Conservation (phyloP, 163 green algal species). For the Botryococcus braunii region DNA sequence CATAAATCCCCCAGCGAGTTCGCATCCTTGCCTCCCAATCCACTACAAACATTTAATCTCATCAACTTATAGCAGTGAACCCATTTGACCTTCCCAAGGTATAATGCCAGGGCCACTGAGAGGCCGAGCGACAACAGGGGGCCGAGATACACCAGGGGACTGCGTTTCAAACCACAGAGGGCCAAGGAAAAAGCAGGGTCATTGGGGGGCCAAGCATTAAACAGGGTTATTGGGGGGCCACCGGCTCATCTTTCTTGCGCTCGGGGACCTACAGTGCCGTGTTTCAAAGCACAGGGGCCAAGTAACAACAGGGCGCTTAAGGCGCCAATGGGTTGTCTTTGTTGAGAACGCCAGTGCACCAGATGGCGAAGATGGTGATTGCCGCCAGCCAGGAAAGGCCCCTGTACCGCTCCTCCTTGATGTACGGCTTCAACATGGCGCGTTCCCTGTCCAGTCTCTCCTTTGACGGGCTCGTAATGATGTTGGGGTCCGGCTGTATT, state of each 20-base stretch:
- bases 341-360: constrained; percentile 6
- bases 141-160: not conserved
- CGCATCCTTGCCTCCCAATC: too few relatives aligned
- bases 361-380: not conserved
- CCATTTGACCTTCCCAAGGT: too few relatives aligned
- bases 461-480: too few relatives aligned
- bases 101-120: too few relatives aligned
- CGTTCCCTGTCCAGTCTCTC: not conserved
- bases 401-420: not conserved
- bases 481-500: too few relatives aligned
- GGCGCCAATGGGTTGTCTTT: constrained; percentile 5
- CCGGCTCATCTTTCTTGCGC: not conserved
- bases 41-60: too few relatives aligned
- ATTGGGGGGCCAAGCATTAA: not conserved
- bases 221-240: not conserved
- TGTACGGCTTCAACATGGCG: not conserved
- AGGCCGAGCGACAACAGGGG: not conserved
- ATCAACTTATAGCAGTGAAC: too few relatives aligned
- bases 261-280: not conserved
- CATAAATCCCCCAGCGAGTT: too few relatives aligned
- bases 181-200: not conserved
- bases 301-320: not conserved
- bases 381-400: not conserved
- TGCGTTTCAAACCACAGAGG: not conserved
- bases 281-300: not conserved